phyloP scores from a whole-genome alignment of 176 grass and related monocot genomes.

The Hyparrhenia diplandra region DNA sequence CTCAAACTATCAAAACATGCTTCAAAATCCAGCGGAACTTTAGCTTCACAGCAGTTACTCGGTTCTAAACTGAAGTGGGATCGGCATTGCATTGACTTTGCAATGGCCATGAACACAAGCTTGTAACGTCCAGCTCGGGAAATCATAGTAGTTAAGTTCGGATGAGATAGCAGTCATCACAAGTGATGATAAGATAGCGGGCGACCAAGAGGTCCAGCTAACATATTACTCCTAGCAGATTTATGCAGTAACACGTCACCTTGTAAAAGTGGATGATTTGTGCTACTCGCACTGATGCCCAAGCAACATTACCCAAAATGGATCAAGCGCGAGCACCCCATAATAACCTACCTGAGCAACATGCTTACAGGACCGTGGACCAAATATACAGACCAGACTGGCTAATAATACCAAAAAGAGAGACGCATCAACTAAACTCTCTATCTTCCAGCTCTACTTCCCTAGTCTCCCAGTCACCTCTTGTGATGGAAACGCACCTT shows the following conservation, averaged over 20 bases:
- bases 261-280: neutral
- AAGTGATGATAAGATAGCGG: neutral
- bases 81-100: neutral
- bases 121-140: neutral
- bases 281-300: slow-evolving; percentile 16
- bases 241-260: neutral
- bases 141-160: neutral
- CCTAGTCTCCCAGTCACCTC: slow-evolving; percentile 39
- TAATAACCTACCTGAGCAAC: neutral
- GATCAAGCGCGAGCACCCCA: slow-evolving; percentile 8
- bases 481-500: slow-evolving; percentile 96
- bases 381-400: neutral
- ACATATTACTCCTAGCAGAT: neutral
- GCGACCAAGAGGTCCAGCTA: neutral
- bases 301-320: slow-evolving; percentile 27
- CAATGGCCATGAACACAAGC: neutral
- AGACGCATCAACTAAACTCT: neutral
- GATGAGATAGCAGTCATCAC: neutral
- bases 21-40: neutral
- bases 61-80: neutral
- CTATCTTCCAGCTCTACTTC: neutral
- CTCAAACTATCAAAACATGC: no score
- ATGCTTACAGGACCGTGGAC: neutral
- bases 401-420: neutral
- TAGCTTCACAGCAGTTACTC: neutral